Evolutionary conservation across 2,329 filamentous ascomycete species (phyloP), one percentile per base, ranked within the genome.

Genomic region (Epichloe bromicola): DNA sequence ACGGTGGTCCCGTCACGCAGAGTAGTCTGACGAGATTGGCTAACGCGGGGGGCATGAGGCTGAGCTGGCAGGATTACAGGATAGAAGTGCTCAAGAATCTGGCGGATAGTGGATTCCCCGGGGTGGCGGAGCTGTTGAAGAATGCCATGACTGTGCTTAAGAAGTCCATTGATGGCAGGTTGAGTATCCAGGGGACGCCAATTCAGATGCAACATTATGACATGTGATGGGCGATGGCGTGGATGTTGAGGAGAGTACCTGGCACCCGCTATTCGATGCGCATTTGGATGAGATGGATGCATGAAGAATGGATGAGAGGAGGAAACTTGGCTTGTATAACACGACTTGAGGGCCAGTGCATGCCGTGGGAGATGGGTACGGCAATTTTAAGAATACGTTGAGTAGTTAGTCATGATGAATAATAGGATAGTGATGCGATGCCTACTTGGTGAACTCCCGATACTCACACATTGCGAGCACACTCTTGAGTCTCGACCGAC

Each of bases 141-240:
- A 87, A 82, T 59, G 90, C 86, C 1, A 88, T 93, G 79, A 88
- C 84, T 63, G 80, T 83, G 48, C 67, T 91, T 58, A 82, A 80
- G 67, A 77, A 71, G 53, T 66, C 68, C 36, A 68, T 65, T 59
- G 63, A 67, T 34, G 62, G 60, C 20, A 63, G 55, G 45, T 39
- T 56, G 51, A 55, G 50, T 46, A 55, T 56, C 34, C 57, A 53
- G 39, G 57, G 55, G 26, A 58, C 52, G 39, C 53, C 53, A 10
- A 54, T 54, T 34, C 50, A 46, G 43, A 36, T 46, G 42, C 36
- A 38, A 30, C 11, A 3, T 43, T 33, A 20, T 43, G 12, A 12
- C 19, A 4, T 34, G 30, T 49, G 30, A 43, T 20, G 20, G 20
- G 19, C 5, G 33, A 20, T 46, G n/a, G 34, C 3, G 45, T 17